Evolutionary conservation across 805 yeast species (phyloP).

Genomic region (Pichia cephalocereana): DNA sequence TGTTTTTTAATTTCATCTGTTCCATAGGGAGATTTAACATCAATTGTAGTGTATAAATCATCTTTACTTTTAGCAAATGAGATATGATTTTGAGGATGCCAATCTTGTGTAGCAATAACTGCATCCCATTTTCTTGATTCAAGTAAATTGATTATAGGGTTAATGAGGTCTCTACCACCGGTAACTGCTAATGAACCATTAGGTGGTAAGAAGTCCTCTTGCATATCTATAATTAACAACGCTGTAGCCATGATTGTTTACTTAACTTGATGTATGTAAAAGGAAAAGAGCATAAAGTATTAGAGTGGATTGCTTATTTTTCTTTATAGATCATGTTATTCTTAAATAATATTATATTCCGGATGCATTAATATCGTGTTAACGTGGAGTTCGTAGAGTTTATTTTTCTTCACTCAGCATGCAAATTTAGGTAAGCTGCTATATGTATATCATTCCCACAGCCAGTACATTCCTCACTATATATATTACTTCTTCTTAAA

Average conservation of each 20-base stretch:
- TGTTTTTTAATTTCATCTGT: slow-evolving; percentile 28
- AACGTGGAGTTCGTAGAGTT: no score
- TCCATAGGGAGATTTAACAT: slow-evolving; percentile 42
- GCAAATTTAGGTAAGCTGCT: no score
- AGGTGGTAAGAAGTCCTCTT: slow-evolving; percentile 79
- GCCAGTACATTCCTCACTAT: no score
- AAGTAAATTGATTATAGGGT: slow-evolving; percentile 40
- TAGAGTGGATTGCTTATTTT: no score
- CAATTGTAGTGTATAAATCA: slow-evolving; percentile 41
- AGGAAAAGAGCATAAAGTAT: no score
- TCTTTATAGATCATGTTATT: no score
- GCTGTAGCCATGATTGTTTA: slow-evolving; percentile 31
- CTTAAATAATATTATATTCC: no score
- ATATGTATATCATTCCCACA: no score
- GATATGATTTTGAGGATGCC: slow-evolving; percentile 76
- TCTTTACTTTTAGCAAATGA: slow-evolving; percentile 69
- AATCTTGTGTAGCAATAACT: slow-evolving; percentile 70
- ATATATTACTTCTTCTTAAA: no score
- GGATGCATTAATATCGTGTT: no score
- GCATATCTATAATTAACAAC: slow-evolving; percentile 69
- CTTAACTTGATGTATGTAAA: no score
- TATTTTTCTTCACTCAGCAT: no score
- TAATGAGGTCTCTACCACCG: slow-evolving; percentile 51
- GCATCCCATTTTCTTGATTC: slow-evolving; percentile 44
- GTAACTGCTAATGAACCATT: slow-evolving; percentile 68